Percentiles rank a stretch among this genome's conserved stretches.
These are phyloP conservation scores for Rhytidhysteron rufulum DNA, from an alignment of 2,329 filamentous ascomycete genomes.

Conservation along the genomic window DNA sequence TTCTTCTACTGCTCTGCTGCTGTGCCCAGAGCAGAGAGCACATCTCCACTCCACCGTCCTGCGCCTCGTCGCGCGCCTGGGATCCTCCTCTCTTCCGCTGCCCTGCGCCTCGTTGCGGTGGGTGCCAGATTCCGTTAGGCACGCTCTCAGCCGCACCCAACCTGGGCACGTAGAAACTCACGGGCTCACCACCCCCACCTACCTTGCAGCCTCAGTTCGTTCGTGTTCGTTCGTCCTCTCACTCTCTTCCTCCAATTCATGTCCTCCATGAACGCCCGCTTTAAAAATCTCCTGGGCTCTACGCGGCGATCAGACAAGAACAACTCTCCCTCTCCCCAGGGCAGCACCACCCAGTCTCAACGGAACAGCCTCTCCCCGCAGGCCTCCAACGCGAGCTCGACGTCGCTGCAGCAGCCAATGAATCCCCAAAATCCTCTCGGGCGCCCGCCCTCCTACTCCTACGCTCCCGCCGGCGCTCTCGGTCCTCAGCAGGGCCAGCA, in stretches of 20 bases:
- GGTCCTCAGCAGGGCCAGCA: slow-evolving; percentile 32
- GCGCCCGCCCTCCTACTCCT: slow-evolving; percentile 62
- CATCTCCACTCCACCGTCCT: neutral
- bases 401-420: slow-evolving; percentile 47
- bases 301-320: slow-evolving; percentile 66
- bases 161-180: neutral
- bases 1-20: neutral
- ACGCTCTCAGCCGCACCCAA: neutral
- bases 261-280: slow-evolving; percentile 76
- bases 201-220: neutral
- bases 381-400: slow-evolving; percentile 35
- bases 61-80: neutral
- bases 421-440: slow-evolving; percentile 54
- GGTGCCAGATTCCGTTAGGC: neutral
- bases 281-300: slow-evolving; percentile 77
- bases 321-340: slow-evolving; percentile 41
- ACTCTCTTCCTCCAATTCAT: slow-evolving; percentile 45
- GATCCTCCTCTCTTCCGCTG: neutral
- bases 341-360: slow-evolving; percentile 36
- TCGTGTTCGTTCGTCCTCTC: neutral
- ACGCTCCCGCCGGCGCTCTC: slow-evolving; percentile 42
- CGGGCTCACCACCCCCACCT: neutral
- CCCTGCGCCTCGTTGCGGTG: neutral
- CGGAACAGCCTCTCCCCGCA: slow-evolving; percentile 38
- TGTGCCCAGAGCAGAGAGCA: neutral